Evolutionary conservation across 768 basidiomycete genomes (phyloP), one percentile per base, ranked within the genome.

Genomic region (Crassisporium funariophilum): DNA sequence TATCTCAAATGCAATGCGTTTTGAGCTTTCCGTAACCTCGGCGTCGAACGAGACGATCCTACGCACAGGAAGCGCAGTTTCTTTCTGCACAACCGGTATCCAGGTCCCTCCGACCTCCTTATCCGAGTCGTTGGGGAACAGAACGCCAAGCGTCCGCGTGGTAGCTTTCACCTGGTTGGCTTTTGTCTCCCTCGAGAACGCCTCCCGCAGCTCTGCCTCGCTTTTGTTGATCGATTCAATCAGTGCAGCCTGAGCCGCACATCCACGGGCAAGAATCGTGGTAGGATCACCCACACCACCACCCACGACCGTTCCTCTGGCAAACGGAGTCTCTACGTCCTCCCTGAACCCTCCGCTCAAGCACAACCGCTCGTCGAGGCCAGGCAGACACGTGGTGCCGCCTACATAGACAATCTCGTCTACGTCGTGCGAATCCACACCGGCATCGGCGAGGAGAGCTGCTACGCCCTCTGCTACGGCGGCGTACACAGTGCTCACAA

Each of bases 341-440:
- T 88, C 85, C 13, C 67, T 52, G 67, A 90, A 83, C 3, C 82
- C 81, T 35, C 75, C 68, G 21, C 62, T 56, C 5, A 68, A 24
- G 29, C 64, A 56, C n/a, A 81, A 54, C 16, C 79, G 68, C 59
- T 83, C 82, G 59, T 89, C 83, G 31, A 92, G 73, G 0, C 90
- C 90, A 0, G 88, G 88, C 3, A 92, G 71, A 56, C 76, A 82
- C 1, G 86, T 75, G 1, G 85, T 83, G 10, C 89, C 88, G 1
- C 90, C 89, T 21, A 88, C 78, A 56, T 91, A 89, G 11, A 90
- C 83, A 37, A 91, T 77, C 67, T 91, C 88, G 56, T 89, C 86
- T 27, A 91, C 73, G 41, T 85, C 76, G 57, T 83, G 76, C 4
- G 82, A 63, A 59, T 91, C 88, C 7, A 86, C 55, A 19, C 69